phyloP scores from a whole-genome alignment of 345 rosid genomes.

The Pistacia atlantica region DNA sequence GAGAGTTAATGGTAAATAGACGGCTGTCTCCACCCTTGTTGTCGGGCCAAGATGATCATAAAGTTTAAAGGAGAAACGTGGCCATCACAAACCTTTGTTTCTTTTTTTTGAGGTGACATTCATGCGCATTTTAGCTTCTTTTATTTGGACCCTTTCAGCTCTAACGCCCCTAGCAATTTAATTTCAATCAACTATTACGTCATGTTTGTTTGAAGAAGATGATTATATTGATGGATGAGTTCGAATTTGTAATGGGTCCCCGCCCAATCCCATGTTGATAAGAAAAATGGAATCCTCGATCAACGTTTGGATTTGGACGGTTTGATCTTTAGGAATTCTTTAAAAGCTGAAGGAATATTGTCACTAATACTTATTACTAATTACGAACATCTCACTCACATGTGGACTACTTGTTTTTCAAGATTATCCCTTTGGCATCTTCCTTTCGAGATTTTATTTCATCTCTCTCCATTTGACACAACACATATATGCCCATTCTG shows the following conservation, averaged over 20 bases:
- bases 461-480: too few species aligned
- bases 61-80: slow-evolving; percentile 18
- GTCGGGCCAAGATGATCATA: slow-evolving; percentile 40
- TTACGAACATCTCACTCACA: neutral
- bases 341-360: slow-evolving; percentile 8
- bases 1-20: slow-evolving; percentile 47
- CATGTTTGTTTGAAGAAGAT: too few species aligned
- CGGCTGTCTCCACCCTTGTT: slow-evolving; percentile 65
- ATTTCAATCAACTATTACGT: neutral
- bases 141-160: neutral
- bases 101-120: slow-evolving; percentile 27
- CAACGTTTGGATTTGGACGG: slow-evolving; percentile 37
- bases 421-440: slow-evolving; percentile 15
- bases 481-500: too few species aligned
- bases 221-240: slow-evolving; percentile 10
- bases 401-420: neutral
- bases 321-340: slow-evolving; percentile 9
- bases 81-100: slow-evolving; percentile 21
- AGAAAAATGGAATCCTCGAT: too few species aligned
- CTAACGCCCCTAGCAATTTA: neutral
- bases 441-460: too few species aligned
- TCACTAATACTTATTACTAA: neutral
- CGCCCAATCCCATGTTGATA: too few species aligned
- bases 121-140: slow-evolving; percentile 16
- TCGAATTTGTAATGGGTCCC: slow-evolving; percentile 28